Conservation (phyloP, 495 filamentous ascomycete species). For the Opeltia flavorubescens region DNA sequence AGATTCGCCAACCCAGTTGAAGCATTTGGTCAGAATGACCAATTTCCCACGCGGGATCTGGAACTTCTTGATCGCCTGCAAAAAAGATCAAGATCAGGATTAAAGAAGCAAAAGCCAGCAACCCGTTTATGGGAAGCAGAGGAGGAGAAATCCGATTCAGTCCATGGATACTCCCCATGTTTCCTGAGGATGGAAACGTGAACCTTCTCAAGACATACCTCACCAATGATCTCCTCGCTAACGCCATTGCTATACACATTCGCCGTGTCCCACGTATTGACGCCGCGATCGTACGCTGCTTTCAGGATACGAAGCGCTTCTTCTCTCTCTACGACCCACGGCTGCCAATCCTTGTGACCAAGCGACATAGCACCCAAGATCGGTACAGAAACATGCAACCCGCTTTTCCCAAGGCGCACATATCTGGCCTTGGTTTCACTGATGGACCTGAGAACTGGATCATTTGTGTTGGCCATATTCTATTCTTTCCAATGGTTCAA, state of each 20-base stretch:
- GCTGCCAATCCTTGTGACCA: slow-evolving; percentile 24
- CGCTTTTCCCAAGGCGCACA: slow-evolving; percentile 23
- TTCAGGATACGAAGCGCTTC: slow-evolving; percentile 23
- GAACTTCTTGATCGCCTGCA: slow-evolving; percentile 39
- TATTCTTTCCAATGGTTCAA: too few species aligned
- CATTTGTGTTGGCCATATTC: too few species aligned
- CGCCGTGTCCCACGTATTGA: slow-evolving; percentile 27
- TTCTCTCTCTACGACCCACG: slow-evolving; percentile 32
- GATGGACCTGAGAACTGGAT: too few species aligned
- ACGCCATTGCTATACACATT: slow-evolving; percentile 30
- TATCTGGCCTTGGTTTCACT: slow-evolving; percentile 33
- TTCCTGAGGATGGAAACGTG: too few species aligned
- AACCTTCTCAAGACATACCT: too few species aligned
- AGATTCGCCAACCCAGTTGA: slow-evolving; percentile 18
- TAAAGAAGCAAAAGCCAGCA: too few species aligned
- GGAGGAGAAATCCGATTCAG: too few species aligned
- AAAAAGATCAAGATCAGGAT: too few species aligned
- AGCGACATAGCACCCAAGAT: slow-evolving; percentile 33
- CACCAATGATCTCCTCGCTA: slow-evolving; percentile 28
- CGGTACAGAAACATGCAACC: slow-evolving; percentile 31
- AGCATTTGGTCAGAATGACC: slow-evolving; percentile 31
- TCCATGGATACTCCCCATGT: too few species aligned
- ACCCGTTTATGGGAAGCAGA: too few species aligned
- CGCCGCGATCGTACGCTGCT: slow-evolving; percentile 31
- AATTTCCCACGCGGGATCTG: slow-evolving; percentile 29